Percentiles rank a stretch among this genome's conserved stretches.
Evolutionary conservation across 345 rosid genomes (phyloP).

Genomic region (Viola odorata): DNA sequence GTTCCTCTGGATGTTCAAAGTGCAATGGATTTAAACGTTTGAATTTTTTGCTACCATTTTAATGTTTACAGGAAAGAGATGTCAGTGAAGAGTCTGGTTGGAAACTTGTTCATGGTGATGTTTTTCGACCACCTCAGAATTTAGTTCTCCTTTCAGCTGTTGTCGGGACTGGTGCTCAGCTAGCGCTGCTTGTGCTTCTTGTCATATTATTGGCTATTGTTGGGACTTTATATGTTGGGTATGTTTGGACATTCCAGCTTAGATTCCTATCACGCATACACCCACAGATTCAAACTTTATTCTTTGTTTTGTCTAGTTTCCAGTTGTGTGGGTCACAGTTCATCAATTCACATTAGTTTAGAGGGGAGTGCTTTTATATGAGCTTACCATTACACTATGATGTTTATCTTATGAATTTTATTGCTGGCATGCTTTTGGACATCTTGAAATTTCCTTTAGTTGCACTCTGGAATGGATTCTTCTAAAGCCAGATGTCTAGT

Average conservation of each 20-base stretch:
- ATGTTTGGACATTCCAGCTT: slow-evolving; percentile 23
- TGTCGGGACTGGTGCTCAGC: slow-evolving; percentile 96
- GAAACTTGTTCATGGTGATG: slow-evolving; percentile 98
- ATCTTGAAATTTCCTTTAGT: too few relatives aligned
- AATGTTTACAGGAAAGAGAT: slow-evolving; percentile 69
- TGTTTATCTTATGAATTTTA: too few relatives aligned
- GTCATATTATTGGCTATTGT: slow-evolving; percentile 88
- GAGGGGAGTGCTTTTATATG: too few relatives aligned
- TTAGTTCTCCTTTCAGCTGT: slow-evolving; percentile 78
- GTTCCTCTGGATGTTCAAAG: neutral
- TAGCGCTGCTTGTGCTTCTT: slow-evolving; percentile 82
- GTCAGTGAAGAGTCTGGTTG: slow-evolving; percentile 97
- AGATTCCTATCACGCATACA: too few relatives aligned
- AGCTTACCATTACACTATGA: too few relatives aligned
- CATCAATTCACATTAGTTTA: too few relatives aligned
- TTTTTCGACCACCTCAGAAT: slow-evolving; percentile 69
- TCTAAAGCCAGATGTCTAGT: too few relatives aligned
- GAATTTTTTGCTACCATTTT: slow-evolving; percentile 6
- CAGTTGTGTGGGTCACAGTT: too few relatives aligned
- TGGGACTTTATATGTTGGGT: slow-evolving; percentile 88
- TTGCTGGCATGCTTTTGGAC: too few relatives aligned
- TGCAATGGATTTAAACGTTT: slow-evolving; percentile 17
- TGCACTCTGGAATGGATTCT: too few relatives aligned
- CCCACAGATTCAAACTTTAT: too few relatives aligned
- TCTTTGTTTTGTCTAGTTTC: too few relatives aligned